Base-by-base conservation (phyloP, 192 early-diverging fungal species). In the Geosiphon pyriformis region DNA sequence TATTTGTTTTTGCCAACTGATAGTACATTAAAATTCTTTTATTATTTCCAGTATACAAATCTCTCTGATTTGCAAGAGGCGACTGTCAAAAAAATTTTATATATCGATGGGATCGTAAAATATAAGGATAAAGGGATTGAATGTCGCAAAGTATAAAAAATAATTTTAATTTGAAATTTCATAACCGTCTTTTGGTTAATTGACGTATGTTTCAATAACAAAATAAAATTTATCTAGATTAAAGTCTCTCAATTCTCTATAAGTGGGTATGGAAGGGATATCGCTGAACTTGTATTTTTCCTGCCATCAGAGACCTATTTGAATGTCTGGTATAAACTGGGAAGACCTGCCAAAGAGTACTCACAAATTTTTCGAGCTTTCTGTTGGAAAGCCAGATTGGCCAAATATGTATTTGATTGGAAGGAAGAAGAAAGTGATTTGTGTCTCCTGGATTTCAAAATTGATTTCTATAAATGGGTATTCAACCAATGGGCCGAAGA, bases 401-500 rank as follows among this genome's bases (percentile, higher is more conserved):
- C 59, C 4, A 61, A 61, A 61, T 46, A 61, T n/a, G 37, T 61
- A 22, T 47, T 61, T 22, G 32, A 34, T 11, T 61, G 59, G 59
- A n/a, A 20, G 12, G 12, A 47, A 42, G 23, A 12, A 11, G 23
- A 27, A 2, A 18, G 34, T 6, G 30, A 31, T 23, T 22, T 61
- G 1, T 15, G 23, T 15, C 33, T 61, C 25, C 34, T 25, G 12
- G 59, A 61, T 25, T 27, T 61, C 1, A 35, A 61, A 47, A n/a
- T 17, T 26, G 7, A 61, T 17, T 61, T 61, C 46, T 61, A 61
- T 61, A 46, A 35, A 6, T 61, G 63, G 63, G 50, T 65, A 15
- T 8, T 20, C 12, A 35, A 37, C 1, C 29, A 25, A 6, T 27
- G 63, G n/a, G 27, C 6, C n/a, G 32, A 35, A 18, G 63, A 65